phyloP scores from a whole-genome alignment of 169 alveolate genomes.

The Plasmodium gonderi region DNA sequence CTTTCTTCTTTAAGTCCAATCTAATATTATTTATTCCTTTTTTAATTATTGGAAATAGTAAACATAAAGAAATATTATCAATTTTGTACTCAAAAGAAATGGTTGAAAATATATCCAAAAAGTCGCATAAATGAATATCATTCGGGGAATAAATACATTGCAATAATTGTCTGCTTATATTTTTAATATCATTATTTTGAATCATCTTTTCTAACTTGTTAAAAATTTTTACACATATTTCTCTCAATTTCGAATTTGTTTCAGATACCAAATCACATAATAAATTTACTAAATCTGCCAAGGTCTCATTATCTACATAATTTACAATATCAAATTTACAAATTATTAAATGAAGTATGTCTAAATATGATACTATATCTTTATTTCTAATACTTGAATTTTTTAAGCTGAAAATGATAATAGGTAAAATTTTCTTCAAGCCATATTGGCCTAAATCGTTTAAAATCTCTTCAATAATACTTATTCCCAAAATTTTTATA shows the following conservation, averaged over 20 bases:
- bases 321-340: conserved; percentile 14
- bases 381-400: conserved; percentile 34
- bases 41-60: conserved; percentile 51
- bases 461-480: conserved; percentile 60
- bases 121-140: conserved; percentile 61
- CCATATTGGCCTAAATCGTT: conserved; percentile 56
- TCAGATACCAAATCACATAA: conserved; percentile 69
- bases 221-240: conserved; percentile 71
- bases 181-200: conserved; percentile 31
- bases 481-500: conserved; percentile 63
- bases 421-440: conserved; percentile 49
- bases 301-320: conserved; percentile 4
- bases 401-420: conserved; percentile 19
- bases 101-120: conserved; percentile 57
- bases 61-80: conserved; percentile 58
- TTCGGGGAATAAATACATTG: conserved; percentile 71
- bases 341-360: conserved; percentile 39
- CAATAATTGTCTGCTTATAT: conserved; percentile 62
- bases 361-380: conserved; percentile 56
- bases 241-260: conserved; percentile 63
- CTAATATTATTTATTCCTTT: conserved; percentile 71
- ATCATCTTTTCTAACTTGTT: conserved; percentile 68
- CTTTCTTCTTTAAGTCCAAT: conserved; percentile 56
- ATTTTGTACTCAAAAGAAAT: conserved; percentile 61
- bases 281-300: conserved; percentile 31